A percentile compares a stretch with the other conserved stretches of the same genome.
Evolutionary conservation across 192 early-diverging fungal species (phyloP).

Genomic region (Helicostylum pulchrum): DNA sequence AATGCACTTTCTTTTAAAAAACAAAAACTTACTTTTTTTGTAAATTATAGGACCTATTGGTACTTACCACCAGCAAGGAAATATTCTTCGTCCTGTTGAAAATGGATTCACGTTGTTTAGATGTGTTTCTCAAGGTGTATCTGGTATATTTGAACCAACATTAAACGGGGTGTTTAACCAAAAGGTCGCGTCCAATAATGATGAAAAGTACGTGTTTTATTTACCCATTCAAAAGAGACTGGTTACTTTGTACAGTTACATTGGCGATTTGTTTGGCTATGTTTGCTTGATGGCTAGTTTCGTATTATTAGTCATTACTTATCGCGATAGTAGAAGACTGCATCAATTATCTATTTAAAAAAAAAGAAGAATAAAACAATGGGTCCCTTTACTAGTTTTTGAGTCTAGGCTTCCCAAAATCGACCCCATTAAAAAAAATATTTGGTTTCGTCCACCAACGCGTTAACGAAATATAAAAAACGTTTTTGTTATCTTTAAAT

Average conservation of each 20-base stretch:
- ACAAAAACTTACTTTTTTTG: not conserved
- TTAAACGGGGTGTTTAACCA: conserved; percentile 1
- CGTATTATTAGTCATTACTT: not conserved
- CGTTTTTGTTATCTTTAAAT: too few relatives aligned
- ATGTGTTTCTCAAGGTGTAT: conserved; percentile 42
- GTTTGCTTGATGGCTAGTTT: not conserved
- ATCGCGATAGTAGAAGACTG: too few relatives aligned
- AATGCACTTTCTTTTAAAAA: not conserved
- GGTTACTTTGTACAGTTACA: not conserved
- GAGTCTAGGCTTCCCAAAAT: too few relatives aligned
- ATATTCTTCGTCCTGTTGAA: conserved; percentile 41
- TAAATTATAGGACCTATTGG: conserved; percentile 36
- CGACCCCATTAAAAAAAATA: too few relatives aligned
- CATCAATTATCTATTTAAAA: too few relatives aligned
- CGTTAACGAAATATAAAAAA: too few relatives aligned
- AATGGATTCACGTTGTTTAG: conserved; percentile 44
- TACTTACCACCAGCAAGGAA: conserved; percentile 34
- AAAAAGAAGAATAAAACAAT: too few relatives aligned
- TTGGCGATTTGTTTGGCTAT: conserved; percentile 4
- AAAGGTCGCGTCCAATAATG: conserved; percentile 1
- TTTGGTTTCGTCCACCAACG: too few relatives aligned
- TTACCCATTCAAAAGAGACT: conserved; percentile 2
- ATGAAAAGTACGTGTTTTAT: not conserved
- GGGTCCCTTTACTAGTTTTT: too few relatives aligned
- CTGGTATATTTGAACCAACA: conserved; percentile 27